Evolutionary conservation across 2,329 filamentous ascomycete species (phyloP), one percentile per base, ranked within the genome.

Genomic region (Ceratocystis huliohia): DNA sequence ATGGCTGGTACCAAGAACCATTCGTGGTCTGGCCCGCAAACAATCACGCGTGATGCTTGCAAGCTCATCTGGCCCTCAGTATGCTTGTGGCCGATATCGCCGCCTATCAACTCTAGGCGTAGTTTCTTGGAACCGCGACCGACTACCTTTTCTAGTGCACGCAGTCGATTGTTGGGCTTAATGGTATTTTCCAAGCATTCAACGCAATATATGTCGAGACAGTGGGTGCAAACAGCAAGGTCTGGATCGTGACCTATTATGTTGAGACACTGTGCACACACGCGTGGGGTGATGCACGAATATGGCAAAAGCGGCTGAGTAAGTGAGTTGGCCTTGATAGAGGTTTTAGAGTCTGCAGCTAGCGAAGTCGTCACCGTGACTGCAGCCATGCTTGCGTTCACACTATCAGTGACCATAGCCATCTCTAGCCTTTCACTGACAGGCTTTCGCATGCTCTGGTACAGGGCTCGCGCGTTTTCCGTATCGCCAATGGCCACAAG

Each of bases 1-100:
- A 78, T 67, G 4, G 76, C 73, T 28, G 73, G 74, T n/a, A 78
- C 75, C 0, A 70, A 61, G 20, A 78, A 73, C 76, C 76, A 78
- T 48, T 73, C 70, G 61, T 78, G 76, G 48, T 76, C 73, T 17
- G 71, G 71, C n/a, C 73, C 70, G 53, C 76, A 77, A 30, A 75
- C 70, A 22, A 75, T 64, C 5, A 74, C 72, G 10, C 69, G 63
- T 3, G 69, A 71, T 6, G 71, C 70, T 25, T 74, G 72, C 5
- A 68, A 68, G 10, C 73, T 75, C 66, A 72, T 73, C 17, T 68
- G 68, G 13, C 68, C 69, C 13, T 69, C 65, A 22, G 68, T 64
- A 63, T 76, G 75, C 28, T 25, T 15, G 41, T 67, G 64, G 6
- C 61, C 56, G 1, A 66, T 45, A 1, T 65, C 33, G n/a, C 62